phyloP scores from a whole-genome alignment of 2,329 filamentous ascomycete species.

The Cladorrhinum sp. region DNA sequence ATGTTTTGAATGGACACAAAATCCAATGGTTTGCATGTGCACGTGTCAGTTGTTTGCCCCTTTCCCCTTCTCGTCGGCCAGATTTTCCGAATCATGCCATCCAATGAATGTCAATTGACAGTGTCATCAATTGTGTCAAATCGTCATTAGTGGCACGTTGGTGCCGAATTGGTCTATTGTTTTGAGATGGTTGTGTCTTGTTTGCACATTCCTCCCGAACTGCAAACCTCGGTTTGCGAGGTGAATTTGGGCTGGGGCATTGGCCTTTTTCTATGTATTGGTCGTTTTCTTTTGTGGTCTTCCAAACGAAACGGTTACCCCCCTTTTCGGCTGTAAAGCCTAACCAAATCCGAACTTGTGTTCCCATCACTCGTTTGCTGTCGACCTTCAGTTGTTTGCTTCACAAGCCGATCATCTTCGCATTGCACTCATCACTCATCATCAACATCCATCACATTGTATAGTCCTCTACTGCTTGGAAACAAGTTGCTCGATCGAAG shows the following conservation, averaged over 20 bases:
- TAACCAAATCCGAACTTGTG: not conserved
- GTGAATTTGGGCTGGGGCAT: not conserved
- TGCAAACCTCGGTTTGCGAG: not conserved
- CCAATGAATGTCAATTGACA: not conserved
- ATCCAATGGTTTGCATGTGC: not conserved
- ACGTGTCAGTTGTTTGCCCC: not conserved
- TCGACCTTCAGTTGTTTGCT: not conserved
- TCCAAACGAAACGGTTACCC: too few relatives aligned
- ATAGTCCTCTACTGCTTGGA: conserved; percentile 7
- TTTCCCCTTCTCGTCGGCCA: not conserved
- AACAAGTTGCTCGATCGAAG: conserved; percentile 17
- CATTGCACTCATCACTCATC: not conserved
- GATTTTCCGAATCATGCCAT: not conserved
- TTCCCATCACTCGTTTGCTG: not conserved
- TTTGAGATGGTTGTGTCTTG: not conserved
- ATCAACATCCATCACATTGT: not conserved
- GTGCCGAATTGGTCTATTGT: not conserved
- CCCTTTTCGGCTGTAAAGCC: not conserved
- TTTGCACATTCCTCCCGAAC: not conserved
- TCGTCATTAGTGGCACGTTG: not conserved
- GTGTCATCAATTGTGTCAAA: not conserved
- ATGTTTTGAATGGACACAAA: not conserved
- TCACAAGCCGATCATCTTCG: not conserved
- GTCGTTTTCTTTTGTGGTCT: not conserved
- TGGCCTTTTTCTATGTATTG: not conserved